Evolutionary conservation across 2,329 filamentous ascomycete genomes (phyloP).

Genomic region (Cladosporium cucumerinum): DNA sequence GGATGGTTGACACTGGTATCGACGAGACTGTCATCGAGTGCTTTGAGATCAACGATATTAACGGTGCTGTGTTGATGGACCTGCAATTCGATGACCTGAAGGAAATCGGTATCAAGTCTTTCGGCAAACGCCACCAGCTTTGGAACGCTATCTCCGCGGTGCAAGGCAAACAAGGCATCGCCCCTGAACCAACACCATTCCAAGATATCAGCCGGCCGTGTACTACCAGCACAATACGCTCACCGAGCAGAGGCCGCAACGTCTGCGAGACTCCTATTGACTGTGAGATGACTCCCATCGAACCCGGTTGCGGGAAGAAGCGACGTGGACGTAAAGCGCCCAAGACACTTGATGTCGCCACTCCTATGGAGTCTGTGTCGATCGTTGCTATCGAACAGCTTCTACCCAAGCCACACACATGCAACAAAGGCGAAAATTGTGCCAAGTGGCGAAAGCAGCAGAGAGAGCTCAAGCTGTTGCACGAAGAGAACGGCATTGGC

Average conservation of each 20-base stretch:
- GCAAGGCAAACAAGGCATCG: conserved; percentile 47
- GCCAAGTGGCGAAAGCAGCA: conserved; percentile 79
- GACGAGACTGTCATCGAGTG: conserved; percentile 74
- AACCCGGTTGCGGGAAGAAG: conserved; percentile 35
- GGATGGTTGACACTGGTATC: conserved; percentile 81
- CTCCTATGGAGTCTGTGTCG: conserved; percentile 78
- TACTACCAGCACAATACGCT: conserved; percentile 31
- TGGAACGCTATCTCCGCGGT: conserved; percentile 77
- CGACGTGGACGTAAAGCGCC: conserved; percentile 40
- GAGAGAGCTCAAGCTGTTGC: conserved; percentile 69
- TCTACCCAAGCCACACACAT: conserved; percentile 78
- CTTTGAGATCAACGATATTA: conserved; percentile 90
- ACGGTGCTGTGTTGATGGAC: conserved; percentile 80
- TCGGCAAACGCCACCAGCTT: conserved; percentile 73
- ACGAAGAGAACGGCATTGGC: conserved; percentile 59
- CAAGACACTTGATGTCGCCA: conserved; percentile 62
- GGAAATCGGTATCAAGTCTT: conserved; percentile 76
- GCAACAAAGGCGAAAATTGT: conserved; percentile 83
- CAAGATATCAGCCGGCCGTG: conserved; percentile 47
- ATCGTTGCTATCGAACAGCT: conserved; percentile 91
- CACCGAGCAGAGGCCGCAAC: conserved; percentile 24
- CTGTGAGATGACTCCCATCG: conserved; percentile 33
- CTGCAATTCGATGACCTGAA: conserved; percentile 85
- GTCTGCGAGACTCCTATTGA: conserved; percentile 24
- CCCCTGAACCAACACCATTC: conserved; percentile 47